These are phyloP conservation scores for Hymenoscyphus fructigenus DNA, from an alignment of 2,329 filamentous ascomycete genomes.

Conservation along the genomic window DNA sequence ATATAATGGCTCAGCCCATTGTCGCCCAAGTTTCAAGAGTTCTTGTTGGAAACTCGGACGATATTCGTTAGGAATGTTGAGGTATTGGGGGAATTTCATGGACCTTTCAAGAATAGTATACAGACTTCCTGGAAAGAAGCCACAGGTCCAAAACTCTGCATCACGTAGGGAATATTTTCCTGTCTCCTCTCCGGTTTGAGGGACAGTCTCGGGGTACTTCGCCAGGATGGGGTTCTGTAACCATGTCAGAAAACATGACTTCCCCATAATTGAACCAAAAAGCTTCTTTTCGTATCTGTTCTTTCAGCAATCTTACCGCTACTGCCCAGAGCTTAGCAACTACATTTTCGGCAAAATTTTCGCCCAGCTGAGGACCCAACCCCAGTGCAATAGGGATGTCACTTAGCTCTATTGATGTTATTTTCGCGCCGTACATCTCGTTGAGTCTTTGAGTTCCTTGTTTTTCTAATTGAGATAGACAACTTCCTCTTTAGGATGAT, in stretches of 20 bases:
- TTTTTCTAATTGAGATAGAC: too few species aligned
- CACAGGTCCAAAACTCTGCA: constrained; percentile 44
- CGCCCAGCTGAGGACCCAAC: constrained; percentile 14
- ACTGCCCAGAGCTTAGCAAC: constrained; percentile 27
- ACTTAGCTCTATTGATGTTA: background rate
- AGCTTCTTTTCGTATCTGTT: constrained; percentile 13
- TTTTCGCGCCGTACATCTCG: background rate
- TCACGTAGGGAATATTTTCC: background rate
- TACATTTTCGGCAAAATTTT: constrained; percentile 24
- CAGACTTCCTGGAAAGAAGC: constrained; percentile 43
- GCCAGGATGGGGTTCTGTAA: background rate
- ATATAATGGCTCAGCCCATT: constrained; percentile 40
- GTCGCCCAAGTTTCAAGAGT: constrained; percentile 25
- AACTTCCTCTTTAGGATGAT: too few species aligned
- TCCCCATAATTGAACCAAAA: background rate
- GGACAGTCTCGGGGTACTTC: background rate
- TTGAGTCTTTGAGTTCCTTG: background rate
- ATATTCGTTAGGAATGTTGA: background rate
- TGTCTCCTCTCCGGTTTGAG: background rate
- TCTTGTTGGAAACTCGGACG: background rate
- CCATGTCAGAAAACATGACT: background rate
- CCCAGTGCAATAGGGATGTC: background rate
- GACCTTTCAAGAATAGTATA: constrained; percentile 40
- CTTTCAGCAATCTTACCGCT: constrained; percentile 16
- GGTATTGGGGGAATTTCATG: constrained; percentile 33